These are phyloP conservation scores for Bruguiera sexangula DNA, from an alignment of 345 rosid genomes.

Conservation along the genomic window DNA sequence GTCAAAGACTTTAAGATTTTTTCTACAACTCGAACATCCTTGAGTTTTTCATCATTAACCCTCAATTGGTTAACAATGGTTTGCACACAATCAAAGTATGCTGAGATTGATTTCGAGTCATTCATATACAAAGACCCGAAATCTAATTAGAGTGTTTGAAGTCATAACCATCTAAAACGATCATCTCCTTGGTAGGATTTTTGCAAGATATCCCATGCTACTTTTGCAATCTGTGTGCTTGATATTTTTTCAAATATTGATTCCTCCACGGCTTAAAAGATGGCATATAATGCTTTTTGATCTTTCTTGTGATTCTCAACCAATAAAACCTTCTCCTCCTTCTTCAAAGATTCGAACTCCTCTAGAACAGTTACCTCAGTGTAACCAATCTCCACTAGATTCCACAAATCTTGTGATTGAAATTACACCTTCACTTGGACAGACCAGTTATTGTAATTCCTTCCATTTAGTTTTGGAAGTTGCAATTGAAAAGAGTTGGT, in stretches of 20 bases:
- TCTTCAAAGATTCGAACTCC: too few relatives aligned
- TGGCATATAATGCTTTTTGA: not conserved
- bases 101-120: not conserved
- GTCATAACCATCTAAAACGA: not conserved
- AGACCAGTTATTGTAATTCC: not conserved
- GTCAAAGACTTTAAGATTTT: not conserved
- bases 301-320: not conserved
- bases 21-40: not conserved
- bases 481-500: not conserved
- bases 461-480: not conserved
- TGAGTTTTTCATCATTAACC: not conserved
- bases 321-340: too few relatives aligned
- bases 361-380: not conserved
- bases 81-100: not conserved
- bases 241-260: not conserved
- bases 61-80: not conserved
- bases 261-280: not conserved
- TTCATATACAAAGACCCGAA: not conserved
- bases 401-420: not conserved
- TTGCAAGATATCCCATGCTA: not conserved
- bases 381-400: not conserved
- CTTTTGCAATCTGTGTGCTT: not conserved
- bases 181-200: not conserved
- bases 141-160: not conserved
- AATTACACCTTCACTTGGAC: not conserved